Percentiles rank a stretch among this genome's conserved stretches.
These are phyloP conservation scores for Pichia kluyveri DNA, from an alignment of 805 yeast species.

Conservation along the genomic window DNA sequence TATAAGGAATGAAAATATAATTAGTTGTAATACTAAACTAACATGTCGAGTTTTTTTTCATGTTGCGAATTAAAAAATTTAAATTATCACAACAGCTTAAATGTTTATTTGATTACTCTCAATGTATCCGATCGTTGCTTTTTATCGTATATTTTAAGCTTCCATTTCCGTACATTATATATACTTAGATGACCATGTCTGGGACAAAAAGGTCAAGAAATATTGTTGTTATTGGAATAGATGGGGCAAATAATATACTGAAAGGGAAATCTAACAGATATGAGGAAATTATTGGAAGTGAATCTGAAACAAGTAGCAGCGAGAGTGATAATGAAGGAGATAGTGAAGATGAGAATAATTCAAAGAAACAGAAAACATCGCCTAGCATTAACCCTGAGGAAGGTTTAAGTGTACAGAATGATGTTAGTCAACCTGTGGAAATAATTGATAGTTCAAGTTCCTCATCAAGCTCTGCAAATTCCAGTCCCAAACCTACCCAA, in stretches of 20 bases:
- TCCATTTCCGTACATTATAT: too few relatives aligned
- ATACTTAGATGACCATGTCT: background rate
- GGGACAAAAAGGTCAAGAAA: background rate
- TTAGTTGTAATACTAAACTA: too few relatives aligned
- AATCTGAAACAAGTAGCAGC: too few relatives aligned
- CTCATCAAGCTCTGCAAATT: background rate
- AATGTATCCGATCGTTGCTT: background rate
- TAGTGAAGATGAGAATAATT: too few relatives aligned
- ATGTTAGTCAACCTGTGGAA: background rate
- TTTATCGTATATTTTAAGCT: background rate
- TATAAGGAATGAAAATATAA: background rate
- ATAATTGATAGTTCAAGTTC: background rate
- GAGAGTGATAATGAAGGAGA: too few relatives aligned
- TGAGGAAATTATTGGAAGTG: background rate
- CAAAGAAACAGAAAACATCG: background rate
- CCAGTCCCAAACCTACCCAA: background rate
- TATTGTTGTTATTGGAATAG: background rate
- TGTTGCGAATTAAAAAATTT: too few relatives aligned
- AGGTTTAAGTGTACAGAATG: background rate
- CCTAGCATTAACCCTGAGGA: background rate
- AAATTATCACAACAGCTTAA: too few relatives aligned
- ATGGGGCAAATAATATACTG: background rate
- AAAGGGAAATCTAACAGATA: background rate
- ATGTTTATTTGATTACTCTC: too few relatives aligned
- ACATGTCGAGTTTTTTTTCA: too few relatives aligned